Base-by-base conservation (phyloP, 108 stramenopile species). In the Cyclotella atomus region DNA sequence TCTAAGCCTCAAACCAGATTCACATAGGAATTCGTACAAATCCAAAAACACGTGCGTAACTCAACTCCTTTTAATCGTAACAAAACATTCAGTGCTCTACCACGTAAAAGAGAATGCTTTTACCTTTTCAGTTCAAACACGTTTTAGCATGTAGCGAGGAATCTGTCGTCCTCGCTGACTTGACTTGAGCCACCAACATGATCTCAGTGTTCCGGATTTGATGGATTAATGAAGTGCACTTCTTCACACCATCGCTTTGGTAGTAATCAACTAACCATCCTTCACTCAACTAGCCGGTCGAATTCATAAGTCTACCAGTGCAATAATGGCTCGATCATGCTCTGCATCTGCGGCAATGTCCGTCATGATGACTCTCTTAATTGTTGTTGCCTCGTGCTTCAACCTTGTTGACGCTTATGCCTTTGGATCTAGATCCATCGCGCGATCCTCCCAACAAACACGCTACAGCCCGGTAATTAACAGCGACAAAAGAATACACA, bases 321-420 rank as follows among this genome's bases (percentile, higher is more conserved):
- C n/a, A 34, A 52, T 24, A 10, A 52, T 52, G 52, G 21, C 24
- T 23, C 52, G 52, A 52, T 23, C 12, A 21, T 2, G 52, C 52
- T 3, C 52, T 23, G n/a, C 20, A 9, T 1, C 12, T 19, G 57
- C 57, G 15, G 57, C 57, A n/a, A 59, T 30, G 30, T 28, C 57
- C 8, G 57, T 59, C 29, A 2, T 59, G 33, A 19, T 4, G 29
- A 4, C 33, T 1, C 33, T 59, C 0, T 33, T 65, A 6, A 20
- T 65, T 41, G 6, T 50, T 49, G 41, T 29, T 2, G 5, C 16
- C 24, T 14, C 47, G 9, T 49, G 45, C 32, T 49, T 21, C 8
- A 27, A n/a, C 63, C 19, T 21, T 25, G 71, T 20, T 32, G 72
- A 73, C 24, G 72, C 72, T 17, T 73, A 73, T 49, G 72, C 63